phyloP scores from a whole-genome alignment of 1,284 basidiomycete genomes.

The Ceratobasidium sp. region DNA sequence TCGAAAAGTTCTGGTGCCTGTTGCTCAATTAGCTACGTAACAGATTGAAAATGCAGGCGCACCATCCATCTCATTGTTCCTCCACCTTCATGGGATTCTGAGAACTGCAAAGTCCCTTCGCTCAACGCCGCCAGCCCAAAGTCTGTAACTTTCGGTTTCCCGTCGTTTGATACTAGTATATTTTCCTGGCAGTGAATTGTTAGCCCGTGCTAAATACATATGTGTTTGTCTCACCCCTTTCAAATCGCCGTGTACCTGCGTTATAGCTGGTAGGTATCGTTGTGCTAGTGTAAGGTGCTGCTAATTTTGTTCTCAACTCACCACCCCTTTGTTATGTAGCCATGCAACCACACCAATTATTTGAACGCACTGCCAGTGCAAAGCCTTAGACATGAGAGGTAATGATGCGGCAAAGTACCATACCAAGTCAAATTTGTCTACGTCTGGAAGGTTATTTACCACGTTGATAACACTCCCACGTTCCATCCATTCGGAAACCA shows the following conservation, averaged over 20 bases:
- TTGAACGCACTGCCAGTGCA: not conserved
- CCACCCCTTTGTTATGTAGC: not conserved
- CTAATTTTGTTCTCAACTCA: not conserved
- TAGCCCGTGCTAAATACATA: not conserved
- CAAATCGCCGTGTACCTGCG: conserved; percentile 3
- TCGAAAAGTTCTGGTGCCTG: not conserved
- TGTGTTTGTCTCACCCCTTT: not conserved
- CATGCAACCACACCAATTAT: not conserved
- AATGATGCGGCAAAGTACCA: too few species aligned
- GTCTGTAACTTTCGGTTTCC: not conserved
- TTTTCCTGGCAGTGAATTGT: not conserved
- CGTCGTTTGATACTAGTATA: not conserved
- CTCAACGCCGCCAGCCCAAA: not conserved
- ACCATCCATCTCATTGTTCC: conserved; percentile 1
- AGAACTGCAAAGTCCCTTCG: not conserved
- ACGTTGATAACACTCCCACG: not conserved
- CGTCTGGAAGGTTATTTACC: too few species aligned
- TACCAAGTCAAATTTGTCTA: too few species aligned
- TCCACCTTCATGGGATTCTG: not conserved
- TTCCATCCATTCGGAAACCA: not conserved
- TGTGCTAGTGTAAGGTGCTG: not conserved
- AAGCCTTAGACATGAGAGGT: too few species aligned
- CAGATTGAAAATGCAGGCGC: too few species aligned
- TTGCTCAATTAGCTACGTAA: too few species aligned
- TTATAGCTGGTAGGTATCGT: not conserved